A percentile compares a stretch with the other conserved stretches of the same genome.
These are phyloP conservation scores for Myriosclerotinia scirpicola DNA, from an alignment of 2,329 filamentous ascomycete species.

Conservation along the genomic window DNA sequence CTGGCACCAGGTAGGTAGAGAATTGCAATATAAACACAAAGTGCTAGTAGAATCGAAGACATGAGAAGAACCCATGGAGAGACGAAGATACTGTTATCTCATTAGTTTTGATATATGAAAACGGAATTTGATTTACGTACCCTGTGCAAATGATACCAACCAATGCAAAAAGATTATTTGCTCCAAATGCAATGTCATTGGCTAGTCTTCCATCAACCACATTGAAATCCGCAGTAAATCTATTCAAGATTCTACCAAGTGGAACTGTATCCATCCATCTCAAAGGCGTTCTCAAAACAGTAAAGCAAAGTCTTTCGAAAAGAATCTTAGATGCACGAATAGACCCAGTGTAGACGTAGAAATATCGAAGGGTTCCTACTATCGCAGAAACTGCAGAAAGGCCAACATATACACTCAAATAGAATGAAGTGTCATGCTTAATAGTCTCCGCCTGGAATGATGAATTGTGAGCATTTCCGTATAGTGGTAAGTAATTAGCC, in stretches of 20 bases:
- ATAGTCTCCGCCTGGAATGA: conserved; percentile 5
- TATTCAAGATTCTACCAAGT: conserved; percentile 72
- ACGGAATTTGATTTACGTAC: conserved; percentile 32
- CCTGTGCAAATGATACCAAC: conserved; percentile 66
- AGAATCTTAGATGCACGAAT: conserved; percentile 67
- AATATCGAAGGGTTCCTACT: conserved; percentile 62
- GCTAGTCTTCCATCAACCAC: conserved; percentile 68
- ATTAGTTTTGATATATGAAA: conserved; percentile 48
- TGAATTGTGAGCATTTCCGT: conserved; percentile 8
- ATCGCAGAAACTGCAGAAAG: conserved; percentile 58
- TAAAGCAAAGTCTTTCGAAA: conserved; percentile 65
- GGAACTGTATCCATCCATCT: conserved; percentile 80
- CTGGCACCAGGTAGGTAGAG: conserved; percentile 69
- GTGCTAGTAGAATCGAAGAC: conserved; percentile 55
- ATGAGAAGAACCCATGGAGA: conserved; percentile 66
- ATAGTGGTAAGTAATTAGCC: conserved; percentile 18
- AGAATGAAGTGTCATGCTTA: conserved; percentile 52
- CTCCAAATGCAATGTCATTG: conserved; percentile 60
- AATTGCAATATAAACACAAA: conserved; percentile 58
- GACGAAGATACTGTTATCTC: conserved; percentile 54
- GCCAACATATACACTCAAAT: conserved; percentile 65
- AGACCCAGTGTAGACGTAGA: conserved; percentile 63
- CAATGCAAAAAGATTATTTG: conserved; percentile 60
- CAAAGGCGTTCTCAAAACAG: conserved; percentile 70
- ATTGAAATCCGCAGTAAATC: conserved; percentile 76